Percentiles rank a stretch among this genome's conserved stretches.
Evolutionary conservation across 305 asterid genomes (phyloP).

Genomic region (Galium porrigens): DNA sequence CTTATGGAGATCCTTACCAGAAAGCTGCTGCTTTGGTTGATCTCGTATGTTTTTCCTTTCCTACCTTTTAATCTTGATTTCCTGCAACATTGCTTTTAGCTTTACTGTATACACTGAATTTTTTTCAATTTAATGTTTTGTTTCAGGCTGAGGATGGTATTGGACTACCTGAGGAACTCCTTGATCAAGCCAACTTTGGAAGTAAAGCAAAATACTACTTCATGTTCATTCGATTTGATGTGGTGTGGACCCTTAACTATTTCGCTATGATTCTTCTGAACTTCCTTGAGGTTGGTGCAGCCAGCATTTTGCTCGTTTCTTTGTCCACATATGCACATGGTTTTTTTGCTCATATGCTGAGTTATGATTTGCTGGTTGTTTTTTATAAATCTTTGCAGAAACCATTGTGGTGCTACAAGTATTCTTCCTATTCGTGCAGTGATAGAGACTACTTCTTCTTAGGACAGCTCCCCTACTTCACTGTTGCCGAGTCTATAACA

Average conservation of each 20-base stretch:
- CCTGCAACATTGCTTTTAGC: conserved; percentile 4
- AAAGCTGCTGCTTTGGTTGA: conserved; percentile 96
- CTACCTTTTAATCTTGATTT: not conserved
- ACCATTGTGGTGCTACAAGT: conserved; percentile 85
- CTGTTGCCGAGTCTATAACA: conserved; percentile 49
- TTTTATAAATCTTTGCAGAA: conserved; percentile 39
- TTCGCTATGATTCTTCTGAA: conserved; percentile 64
- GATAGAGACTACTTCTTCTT: conserved; percentile 65
- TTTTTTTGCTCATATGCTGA: not conserved
- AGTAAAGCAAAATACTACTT: conserved; percentile 56
- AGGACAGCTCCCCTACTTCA: conserved; percentile 84
- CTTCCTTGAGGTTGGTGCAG: conserved; percentile 68
- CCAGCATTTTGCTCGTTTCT: conserved; percentile 14
- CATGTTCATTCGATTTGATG: conserved; percentile 61
- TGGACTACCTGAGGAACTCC: conserved; percentile 91
- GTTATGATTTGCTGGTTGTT: conserved; percentile 15
- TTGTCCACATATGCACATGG: conserved; percentile 2
- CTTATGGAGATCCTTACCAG: conserved; percentile 63
- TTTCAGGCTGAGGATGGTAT: conserved; percentile 93
- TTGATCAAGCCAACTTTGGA: conserved; percentile 67
- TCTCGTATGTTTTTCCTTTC: conserved; percentile 43
- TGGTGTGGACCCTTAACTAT: conserved; percentile 78
- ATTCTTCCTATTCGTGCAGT: conserved; percentile 38
- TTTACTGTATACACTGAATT: conserved; percentile 7
- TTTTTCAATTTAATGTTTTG: conserved; percentile 2